Evolutionary conservation across 106 monocot species (phyloP).

Genomic region (Alisma plantagoaquatica): DNA sequence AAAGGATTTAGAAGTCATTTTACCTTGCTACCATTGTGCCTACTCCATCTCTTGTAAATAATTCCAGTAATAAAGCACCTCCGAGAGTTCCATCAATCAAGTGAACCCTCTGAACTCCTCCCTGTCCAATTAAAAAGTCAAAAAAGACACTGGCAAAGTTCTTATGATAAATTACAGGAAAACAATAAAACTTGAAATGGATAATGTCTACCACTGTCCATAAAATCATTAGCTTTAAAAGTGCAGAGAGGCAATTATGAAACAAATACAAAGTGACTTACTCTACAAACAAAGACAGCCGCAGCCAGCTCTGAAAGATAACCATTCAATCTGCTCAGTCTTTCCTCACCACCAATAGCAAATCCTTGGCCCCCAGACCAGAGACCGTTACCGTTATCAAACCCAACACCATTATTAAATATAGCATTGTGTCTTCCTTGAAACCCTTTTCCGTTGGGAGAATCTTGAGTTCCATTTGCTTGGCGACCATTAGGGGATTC

Average conservation of each 20-base stretch:
- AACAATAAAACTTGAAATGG: no score
- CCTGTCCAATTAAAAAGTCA: slow-evolving; percentile 27
- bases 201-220: no score
- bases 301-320: slow-evolving; percentile 91
- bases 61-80: slow-evolving; percentile 74
- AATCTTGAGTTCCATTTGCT: slow-evolving; percentile 1
- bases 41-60: slow-evolving; percentile 92
- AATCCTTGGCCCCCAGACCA: slow-evolving; percentile 64
- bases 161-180: no score
- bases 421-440: slow-evolving; percentile 18
- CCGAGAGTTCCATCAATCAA: slow-evolving; percentile 74
- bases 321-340: slow-evolving; percentile 57
- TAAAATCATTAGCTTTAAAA: no score
- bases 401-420: slow-evolving; percentile 92
- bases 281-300: slow-evolving; percentile 81
- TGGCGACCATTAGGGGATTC: slow-evolving; percentile 10
- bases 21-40: slow-evolving; percentile 99
- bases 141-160: no score
- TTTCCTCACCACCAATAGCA: slow-evolving; percentile 78
- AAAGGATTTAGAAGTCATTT: no score
- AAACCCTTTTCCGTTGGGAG: slow-evolving; percentile 8
- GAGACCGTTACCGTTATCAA: slow-evolving; percentile 78
- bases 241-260: no score
- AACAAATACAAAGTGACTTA: slow-evolving; percentile 27
- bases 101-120: slow-evolving; percentile 94